These are phyloP conservation scores for Trypanosoma mega DNA, from an alignment of 208 protist species.

Conservation along the genomic window DNA sequence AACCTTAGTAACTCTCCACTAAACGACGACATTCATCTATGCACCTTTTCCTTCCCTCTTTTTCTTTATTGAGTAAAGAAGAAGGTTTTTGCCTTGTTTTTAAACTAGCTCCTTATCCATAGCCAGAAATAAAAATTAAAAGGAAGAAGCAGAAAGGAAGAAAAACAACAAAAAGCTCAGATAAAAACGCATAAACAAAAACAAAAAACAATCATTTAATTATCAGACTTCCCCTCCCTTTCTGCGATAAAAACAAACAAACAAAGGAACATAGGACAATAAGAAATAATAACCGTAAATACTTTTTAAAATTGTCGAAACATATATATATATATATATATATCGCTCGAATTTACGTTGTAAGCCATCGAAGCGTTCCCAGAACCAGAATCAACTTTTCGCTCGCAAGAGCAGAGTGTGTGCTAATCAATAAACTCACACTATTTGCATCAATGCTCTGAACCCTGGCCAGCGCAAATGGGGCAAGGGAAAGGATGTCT, in stretches of 20 bases:
- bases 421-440: constrained; percentile 75
- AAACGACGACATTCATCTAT: too few relatives aligned
- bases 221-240: constrained; percentile 20
- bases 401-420: constrained; percentile 67
- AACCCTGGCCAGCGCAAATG: constrained; percentile 59
- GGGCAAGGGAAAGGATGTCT: constrained; percentile 47
- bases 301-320: too few relatives aligned
- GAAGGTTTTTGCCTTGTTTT: background rate
- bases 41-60: too few relatives aligned
- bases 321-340: background rate
- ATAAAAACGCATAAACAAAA: constrained; percentile 42
- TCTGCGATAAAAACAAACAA: background rate
- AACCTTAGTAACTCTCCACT: too few relatives aligned
- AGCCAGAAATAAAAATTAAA: too few relatives aligned
- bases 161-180: constrained; percentile 3
- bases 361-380: constrained; percentile 77
- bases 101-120: background rate
- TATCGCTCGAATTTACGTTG: background rate
- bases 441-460: constrained; percentile 66
- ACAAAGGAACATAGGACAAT: background rate
- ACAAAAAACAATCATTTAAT: constrained; percentile 38
- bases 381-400: constrained; percentile 70
- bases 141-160: constrained; percentile 13
- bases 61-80: constrained; percentile 1
- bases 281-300: constrained; percentile 19